A percentile compares a stretch with the other conserved stretches of the same genome.
Conservation (phyloP, 2,329 filamentous ascomycete genomes). For the Cladosporium sp. region DNA sequence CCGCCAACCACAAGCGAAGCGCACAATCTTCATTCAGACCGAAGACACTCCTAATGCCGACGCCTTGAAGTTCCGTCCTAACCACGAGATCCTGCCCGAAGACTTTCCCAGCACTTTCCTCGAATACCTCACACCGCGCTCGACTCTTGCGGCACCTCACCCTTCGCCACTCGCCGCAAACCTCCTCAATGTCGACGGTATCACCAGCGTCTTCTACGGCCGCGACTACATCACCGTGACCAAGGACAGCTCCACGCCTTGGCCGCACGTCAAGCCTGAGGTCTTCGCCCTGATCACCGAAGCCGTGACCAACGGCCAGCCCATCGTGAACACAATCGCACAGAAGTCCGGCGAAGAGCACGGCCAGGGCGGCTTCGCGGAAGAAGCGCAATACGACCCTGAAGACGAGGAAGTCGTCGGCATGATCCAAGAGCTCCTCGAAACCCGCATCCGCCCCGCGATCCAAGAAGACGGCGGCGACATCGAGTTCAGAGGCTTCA, state of each 20-base stretch:
- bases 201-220: constrained; percentile 93
- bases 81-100: constrained; percentile 77
- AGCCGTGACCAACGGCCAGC: constrained; percentile 76
- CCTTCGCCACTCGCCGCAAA: constrained; percentile 87
- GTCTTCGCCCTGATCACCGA: constrained; percentile 94
- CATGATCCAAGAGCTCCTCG: constrained; percentile 97
- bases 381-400: constrained; percentile 77
- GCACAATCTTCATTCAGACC: constrained; percentile 96
- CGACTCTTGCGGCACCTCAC: constrained; percentile 81
- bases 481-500: constrained; percentile 88
- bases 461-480: constrained; percentile 98
- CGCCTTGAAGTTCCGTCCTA: constrained; percentile 90
- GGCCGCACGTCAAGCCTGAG: constrained; percentile 93
- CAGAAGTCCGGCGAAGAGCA: constrained; percentile 49
- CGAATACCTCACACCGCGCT: constrained; percentile 85
- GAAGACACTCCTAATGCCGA: constrained; percentile 93
- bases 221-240: constrained; percentile 95
- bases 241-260: constrained; percentile 81
- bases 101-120: constrained; percentile 71
- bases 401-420: constrained; percentile 90
- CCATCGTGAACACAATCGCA: constrained; percentile 69
- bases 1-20: constrained; percentile 30
- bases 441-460: constrained; percentile 88
- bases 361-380: constrained; percentile 42
- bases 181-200: constrained; percentile 88